Conservation (phyloP, 306 rosid genomes). For the Glycine tomentella region DNA sequence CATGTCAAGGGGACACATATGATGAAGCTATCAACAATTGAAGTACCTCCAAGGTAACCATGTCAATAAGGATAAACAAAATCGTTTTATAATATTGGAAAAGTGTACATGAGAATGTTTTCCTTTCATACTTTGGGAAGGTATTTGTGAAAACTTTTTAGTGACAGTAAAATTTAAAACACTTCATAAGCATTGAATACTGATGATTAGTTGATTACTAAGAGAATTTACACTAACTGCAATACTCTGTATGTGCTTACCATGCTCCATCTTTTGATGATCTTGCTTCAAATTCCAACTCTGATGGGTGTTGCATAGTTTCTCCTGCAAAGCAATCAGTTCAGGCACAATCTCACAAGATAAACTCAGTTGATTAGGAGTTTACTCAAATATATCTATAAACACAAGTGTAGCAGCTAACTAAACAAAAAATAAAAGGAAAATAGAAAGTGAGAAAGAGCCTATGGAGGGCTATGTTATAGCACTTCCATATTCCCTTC, state of each 20-base stretch:
- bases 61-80: not conserved
- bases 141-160: constrained; percentile 20
- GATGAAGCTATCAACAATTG: constrained; percentile 24
- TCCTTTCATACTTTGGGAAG: not conserved
- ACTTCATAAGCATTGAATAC: constrained; percentile 2
- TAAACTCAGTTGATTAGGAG: constrained; percentile 24
- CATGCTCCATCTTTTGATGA: constrained; percentile 97
- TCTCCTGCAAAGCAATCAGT: constrained; percentile 55
- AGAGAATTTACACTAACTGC: constrained; percentile 23
- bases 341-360: constrained; percentile 40
- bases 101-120: not conserved
- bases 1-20: not conserved
- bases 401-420: constrained; percentile 27
- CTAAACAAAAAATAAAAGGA: not conserved
- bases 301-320: constrained; percentile 57
- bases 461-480: not conserved
- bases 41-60: constrained; percentile 23
- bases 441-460: constrained; percentile 32
- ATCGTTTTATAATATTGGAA: constrained; percentile 5
- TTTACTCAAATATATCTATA: not conserved
- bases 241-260: constrained; percentile 53
- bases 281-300: constrained; percentile 90
- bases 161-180: constrained; percentile 16
- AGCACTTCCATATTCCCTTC: constrained; percentile 26
- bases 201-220: too few species aligned